Conservation (phyloP, 2,329 filamentous ascomycete species). For the Trichoderma lentiforme region DNA sequence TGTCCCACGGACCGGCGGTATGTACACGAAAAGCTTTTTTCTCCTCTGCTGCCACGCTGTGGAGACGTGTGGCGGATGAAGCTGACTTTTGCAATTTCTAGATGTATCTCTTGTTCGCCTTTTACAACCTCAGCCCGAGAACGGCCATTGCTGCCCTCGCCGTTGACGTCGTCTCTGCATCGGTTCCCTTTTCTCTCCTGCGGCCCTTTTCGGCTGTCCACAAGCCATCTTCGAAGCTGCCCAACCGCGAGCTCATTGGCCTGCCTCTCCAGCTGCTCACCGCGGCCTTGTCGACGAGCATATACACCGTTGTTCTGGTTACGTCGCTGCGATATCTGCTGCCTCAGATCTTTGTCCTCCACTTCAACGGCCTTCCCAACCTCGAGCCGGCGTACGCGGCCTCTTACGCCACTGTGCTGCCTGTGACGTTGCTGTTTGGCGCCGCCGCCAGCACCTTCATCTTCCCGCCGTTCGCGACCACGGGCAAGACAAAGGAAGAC, state of each 20-base stretch:
- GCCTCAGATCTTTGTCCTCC: constrained; percentile 65
- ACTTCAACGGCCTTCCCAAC: constrained; percentile 70
- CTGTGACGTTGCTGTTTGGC: constrained; percentile 58
- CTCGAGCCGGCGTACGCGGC: constrained; percentile 66
- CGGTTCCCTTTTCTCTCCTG: constrained; percentile 71
- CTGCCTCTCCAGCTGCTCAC: constrained; percentile 60
- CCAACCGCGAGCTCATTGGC: constrained; percentile 66
- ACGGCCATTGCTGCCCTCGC: constrained; percentile 60
- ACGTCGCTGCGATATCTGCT: constrained; percentile 67
- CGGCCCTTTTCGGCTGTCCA: constrained; percentile 66
- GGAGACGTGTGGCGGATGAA: background rate
- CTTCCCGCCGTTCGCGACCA: constrained; percentile 64
- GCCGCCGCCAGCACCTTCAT: constrained; percentile 72
- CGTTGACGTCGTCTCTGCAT: constrained; percentile 67
- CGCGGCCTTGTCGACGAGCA: constrained; percentile 63
- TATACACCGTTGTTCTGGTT: constrained; percentile 74
- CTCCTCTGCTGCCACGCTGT: background rate
- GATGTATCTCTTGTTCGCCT: constrained; percentile 72
- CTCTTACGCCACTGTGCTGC: constrained; percentile 58
- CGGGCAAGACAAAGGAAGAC: constrained; percentile 48
- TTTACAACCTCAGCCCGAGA: constrained; percentile 66
- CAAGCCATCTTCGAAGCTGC: constrained; percentile 47
- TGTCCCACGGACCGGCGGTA: constrained; percentile 72
- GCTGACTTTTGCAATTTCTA: constrained; percentile 28
- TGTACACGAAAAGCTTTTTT: background rate